A percentile compares a stretch with the other conserved stretches of the same genome.
Conservation (phyloP, 345 rosid species). For the Lenwebbia sp. region DNA sequence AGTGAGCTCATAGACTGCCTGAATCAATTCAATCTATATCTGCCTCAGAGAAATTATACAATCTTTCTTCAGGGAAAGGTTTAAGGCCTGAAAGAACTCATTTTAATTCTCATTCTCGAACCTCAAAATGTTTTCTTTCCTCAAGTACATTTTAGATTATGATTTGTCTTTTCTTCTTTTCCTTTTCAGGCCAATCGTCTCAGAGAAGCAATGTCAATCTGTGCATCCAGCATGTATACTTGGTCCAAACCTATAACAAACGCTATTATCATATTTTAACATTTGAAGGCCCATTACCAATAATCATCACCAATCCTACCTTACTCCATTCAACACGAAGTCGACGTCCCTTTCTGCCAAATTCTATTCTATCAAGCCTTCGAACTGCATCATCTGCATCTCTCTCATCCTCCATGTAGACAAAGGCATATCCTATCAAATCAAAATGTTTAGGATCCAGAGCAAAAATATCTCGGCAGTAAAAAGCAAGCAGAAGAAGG, state of each 20-base stretch:
- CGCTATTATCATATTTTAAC: neutral
- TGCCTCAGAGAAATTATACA: neutral
- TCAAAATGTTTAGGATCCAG: neutral
- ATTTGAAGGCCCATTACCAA: neutral
- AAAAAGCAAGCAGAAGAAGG: neutral
- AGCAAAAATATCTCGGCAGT: neutral
- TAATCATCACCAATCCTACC: conserved; percentile 21
- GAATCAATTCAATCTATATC: neutral
- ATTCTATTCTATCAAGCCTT: conserved; percentile 74
- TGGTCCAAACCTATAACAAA: neutral
- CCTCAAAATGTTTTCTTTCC: neutral
- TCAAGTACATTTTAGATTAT: neutral
- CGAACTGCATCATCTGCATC: conserved; percentile 98
- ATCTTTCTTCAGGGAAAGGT: neutral
- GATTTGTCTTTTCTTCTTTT: neutral
- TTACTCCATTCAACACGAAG: conserved; percentile 98
- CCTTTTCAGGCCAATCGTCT: neutral
- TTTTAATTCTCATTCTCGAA: neutral
- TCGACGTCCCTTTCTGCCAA: conserved; percentile 85
- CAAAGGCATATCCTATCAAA: conserved; percentile 69
- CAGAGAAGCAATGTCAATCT: neutral
- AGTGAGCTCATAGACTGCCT: neutral
- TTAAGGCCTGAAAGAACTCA: neutral
- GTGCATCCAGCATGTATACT: neutral
- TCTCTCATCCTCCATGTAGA: conserved; percentile 95